phyloP scores from a whole-genome alignment of 2,329 filamentous ascomycete species.

The Colletotrichum agaves region DNA sequence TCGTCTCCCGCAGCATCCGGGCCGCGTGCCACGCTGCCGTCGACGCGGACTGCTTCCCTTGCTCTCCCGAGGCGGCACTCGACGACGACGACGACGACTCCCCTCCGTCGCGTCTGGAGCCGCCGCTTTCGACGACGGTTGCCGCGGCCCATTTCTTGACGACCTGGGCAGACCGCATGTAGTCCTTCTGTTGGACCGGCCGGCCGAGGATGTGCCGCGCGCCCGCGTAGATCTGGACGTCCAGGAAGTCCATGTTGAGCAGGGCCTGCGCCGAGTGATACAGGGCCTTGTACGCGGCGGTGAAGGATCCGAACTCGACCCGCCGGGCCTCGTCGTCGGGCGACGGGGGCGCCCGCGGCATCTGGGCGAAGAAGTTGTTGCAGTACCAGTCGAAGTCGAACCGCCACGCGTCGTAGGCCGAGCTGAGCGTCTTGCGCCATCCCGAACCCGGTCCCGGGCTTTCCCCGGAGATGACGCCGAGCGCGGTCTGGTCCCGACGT shows the following conservation, averaged over 20 bases:
- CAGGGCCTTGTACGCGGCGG: conserved; percentile 62
- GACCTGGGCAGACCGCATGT: conserved; percentile 58
- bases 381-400: conserved; percentile 66
- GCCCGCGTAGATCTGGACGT: conserved; percentile 71
- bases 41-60: conserved; percentile 45
- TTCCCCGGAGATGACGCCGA: conserved; percentile 53
- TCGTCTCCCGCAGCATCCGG: conserved; percentile 60
- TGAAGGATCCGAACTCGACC: conserved; percentile 58
- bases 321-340: conserved; percentile 1
- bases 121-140: conserved; percentile 17
- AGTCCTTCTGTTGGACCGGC: conserved; percentile 61
- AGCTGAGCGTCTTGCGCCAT: conserved; percentile 63
- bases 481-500: conserved; percentile 68
- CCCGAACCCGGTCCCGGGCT: conserved; percentile 43
- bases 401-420: conserved; percentile 68
- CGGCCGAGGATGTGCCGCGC: conserved; percentile 68
- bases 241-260: conserved; percentile 67
- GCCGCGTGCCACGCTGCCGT: conserved; percentile 65
- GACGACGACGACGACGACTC: no score
- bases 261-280: conserved; percentile 69
- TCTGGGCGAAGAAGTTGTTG: conserved; percentile 44
- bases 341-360: conserved; percentile 31
- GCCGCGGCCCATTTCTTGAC: conserved; percentile 61
- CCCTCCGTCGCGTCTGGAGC: not conserved
- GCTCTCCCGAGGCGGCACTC: not conserved